Base-by-base conservation (phyloP, 73 alveolate genomes). In the Durusdinium trenchii region DNA sequence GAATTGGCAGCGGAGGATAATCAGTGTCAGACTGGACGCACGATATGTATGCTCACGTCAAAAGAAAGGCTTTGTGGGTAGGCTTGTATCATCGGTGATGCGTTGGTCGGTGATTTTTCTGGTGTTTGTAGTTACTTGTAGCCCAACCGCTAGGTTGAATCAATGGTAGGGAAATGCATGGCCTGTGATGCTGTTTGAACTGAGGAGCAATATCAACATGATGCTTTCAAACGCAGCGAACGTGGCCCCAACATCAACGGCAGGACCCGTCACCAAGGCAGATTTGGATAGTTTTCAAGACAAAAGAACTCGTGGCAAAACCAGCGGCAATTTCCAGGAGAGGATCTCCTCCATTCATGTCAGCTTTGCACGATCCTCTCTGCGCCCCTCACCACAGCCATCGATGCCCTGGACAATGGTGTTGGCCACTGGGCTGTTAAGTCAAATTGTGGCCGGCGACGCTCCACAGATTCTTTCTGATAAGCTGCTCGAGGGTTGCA, bases 391-490 rank as follows among this genome's bases (percentile, higher is more conserved):
- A 1, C 48, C 46, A 0, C 35, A 7, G 94, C 94, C 78, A 38
- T 84, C 50, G 36, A 16, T 2, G 94, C 78, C 75, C 30, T 84
- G 76, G 38, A 84, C 52, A 32, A 28, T 10, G 94, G 94, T 36
- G 94, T 84, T 42, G 94, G 94, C 32, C 16, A n/a, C 81, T 54
- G n/a, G 46, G n/a, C n/a, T n/a, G n/a, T n/a, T n/a, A n/a, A n/a
- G n/a, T n/a, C n/a, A n/a, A n/a, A n/a, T n/a, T n/a, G n/a, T n/a
- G n/a, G n/a, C n/a, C n/a, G n/a, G n/a, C n/a, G n/a, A n/a, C n/a
- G n/a, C n/a, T n/a, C n/a, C n/a, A n/a, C n/a, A n/a, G n/a, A n/a
- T n/a, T n/a, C n/a, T n/a, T n/a, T n/a, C n/a, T n/a, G n/a, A n/a
- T n/a, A n/a, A n/a, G n/a, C n/a, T n/a, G n/a, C n/a, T n/a, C n/a